Evolutionary conservation across 495 filamentous ascomycete genomes (phyloP).

Genomic region (Penicillium herquei): DNA sequence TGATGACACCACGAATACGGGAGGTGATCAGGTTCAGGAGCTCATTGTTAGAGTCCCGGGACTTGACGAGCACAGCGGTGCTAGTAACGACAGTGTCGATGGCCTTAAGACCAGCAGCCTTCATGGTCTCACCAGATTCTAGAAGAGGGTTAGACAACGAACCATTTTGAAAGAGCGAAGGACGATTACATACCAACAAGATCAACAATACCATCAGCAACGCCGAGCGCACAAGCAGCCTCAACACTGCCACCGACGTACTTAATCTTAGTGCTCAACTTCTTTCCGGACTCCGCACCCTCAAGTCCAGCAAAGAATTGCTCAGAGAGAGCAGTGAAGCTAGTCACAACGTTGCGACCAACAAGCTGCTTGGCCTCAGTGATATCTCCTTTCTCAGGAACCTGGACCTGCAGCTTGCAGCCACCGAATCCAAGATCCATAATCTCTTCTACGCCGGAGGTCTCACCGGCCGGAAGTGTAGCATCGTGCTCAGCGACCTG

Average conservation of each 20-base stretch:
- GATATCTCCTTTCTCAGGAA: constrained; percentile 79
- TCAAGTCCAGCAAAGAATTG: constrained; percentile 82
- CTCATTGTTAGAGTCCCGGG: constrained; percentile 75
- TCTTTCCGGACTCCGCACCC: constrained; percentile 31
- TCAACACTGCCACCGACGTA: constrained; percentile 95
- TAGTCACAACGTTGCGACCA: constrained; percentile 93
- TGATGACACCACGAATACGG: constrained; percentile 89
- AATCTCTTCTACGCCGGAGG: constrained; percentile 74
- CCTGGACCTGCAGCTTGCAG: constrained; percentile 94
- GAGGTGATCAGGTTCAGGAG: constrained; percentile 78
- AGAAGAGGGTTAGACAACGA: not conserved
- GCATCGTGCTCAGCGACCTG: constrained; percentile 91
- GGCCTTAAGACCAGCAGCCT: constrained; percentile 90
- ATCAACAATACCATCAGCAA: constrained; percentile 96
- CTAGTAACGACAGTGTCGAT: constrained; percentile 91
- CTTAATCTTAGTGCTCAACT: constrained; percentile 69
- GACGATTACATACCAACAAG: constrained; percentile 68
- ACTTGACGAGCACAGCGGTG: constrained; percentile 88
- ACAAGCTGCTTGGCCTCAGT: constrained; percentile 70
- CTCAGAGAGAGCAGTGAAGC: constrained; percentile 79
- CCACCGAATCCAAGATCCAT: constrained; percentile 86
- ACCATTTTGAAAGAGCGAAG: not conserved
- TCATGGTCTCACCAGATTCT: constrained; percentile 99
- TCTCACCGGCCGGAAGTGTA: constrained; percentile 51
- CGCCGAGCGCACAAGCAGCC: constrained; percentile 90